phyloP scores from a whole-genome alignment of 257 asterid species.

The Buddleja alternifolia region DNA sequence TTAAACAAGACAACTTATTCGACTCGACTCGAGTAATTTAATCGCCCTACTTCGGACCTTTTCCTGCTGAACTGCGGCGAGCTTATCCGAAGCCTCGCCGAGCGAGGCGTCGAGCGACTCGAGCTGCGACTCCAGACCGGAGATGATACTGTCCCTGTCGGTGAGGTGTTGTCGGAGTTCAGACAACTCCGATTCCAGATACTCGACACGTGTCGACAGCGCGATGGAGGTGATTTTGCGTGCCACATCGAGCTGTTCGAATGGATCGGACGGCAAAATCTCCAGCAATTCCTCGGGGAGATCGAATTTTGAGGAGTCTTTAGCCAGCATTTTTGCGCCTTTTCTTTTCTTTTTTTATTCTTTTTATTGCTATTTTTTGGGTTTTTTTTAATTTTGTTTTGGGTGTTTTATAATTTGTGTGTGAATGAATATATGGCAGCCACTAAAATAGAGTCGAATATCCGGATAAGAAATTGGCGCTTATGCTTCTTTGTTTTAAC shows the following conservation, averaged over 20 bases:
- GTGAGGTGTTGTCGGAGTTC: constrained; percentile 62
- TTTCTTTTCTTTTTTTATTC: not conserved
- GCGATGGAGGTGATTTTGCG: constrained; percentile 97
- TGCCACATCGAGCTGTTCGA: constrained; percentile 90
- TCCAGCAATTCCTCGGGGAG: constrained; percentile 80
- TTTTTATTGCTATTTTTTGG: not conserved
- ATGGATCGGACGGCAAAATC: constrained; percentile 82
- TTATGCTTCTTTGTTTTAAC: too few species aligned
- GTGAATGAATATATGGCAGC: constrained; percentile 27
- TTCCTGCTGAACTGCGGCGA: constrained; percentile 62
- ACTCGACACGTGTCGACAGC: constrained; percentile 77
- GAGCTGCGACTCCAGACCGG: constrained; percentile 77
- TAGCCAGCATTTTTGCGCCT: constrained; percentile 44
- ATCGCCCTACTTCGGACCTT: too few species aligned
- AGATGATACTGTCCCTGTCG: constrained; percentile 68
- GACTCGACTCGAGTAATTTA: too few species aligned
- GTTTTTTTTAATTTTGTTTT: not conserved
- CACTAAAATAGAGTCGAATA: constrained; percentile 23
- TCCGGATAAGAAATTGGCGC: constrained; percentile 39
- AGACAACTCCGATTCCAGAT: constrained; percentile 79
- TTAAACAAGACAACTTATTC: too few species aligned
- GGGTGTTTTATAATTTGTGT: constrained; percentile 30
- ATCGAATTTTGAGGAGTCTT: constrained; percentile 61
- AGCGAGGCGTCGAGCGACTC: constrained; percentile 70
- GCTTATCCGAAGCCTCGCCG: constrained; percentile 54